phyloP scores from a whole-genome alignment of 148 eudicot species.

The Hydrangea macrophylla region DNA sequence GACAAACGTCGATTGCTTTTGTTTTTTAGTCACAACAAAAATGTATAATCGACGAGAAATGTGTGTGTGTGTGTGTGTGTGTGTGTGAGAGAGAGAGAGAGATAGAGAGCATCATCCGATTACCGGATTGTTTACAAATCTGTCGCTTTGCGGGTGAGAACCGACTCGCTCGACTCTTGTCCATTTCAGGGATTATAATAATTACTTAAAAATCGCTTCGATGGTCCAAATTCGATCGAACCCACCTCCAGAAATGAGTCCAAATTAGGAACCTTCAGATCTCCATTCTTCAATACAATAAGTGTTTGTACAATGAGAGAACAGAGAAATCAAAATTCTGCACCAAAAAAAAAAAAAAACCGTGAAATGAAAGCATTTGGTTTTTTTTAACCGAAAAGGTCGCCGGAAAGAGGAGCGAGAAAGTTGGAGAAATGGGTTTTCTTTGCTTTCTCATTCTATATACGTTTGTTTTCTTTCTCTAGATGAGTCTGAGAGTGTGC shows the following conservation, averaged over 20 bases:
- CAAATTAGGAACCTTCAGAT: not conserved
- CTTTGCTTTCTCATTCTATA: not conserved
- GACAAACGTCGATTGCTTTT: slow-evolving; percentile 26
- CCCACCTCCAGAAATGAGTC: not conserved
- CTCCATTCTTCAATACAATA: not conserved
- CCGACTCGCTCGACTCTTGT: slow-evolving; percentile 12
- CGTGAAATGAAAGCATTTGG: not conserved
- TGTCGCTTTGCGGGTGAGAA: slow-evolving; percentile 15
- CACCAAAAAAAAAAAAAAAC: not conserved
- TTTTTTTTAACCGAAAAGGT: slow-evolving; percentile 15
- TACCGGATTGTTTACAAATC: slow-evolving; percentile 14
- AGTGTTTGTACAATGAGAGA: slow-evolving; percentile 4
- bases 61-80: no score
- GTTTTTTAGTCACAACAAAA: slow-evolving; percentile 20
- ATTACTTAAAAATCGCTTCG: not conserved
- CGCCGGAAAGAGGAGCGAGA: slow-evolving; percentile 24
- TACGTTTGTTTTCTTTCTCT: not conserved
- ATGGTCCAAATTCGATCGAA: slow-evolving; percentile 11
- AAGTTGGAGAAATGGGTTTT: slow-evolving; percentile 17
- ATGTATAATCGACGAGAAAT: not conserved
- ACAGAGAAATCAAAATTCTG: slow-evolving; percentile 5
- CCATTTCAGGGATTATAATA: slow-evolving; percentile 16
- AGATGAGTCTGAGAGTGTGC: not conserved
- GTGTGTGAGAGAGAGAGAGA: no score
- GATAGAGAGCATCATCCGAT: not conserved